Base-by-base conservation (phyloP, 2,329 filamentous ascomycete genomes). In the Thielaviopsis populi region DNA sequence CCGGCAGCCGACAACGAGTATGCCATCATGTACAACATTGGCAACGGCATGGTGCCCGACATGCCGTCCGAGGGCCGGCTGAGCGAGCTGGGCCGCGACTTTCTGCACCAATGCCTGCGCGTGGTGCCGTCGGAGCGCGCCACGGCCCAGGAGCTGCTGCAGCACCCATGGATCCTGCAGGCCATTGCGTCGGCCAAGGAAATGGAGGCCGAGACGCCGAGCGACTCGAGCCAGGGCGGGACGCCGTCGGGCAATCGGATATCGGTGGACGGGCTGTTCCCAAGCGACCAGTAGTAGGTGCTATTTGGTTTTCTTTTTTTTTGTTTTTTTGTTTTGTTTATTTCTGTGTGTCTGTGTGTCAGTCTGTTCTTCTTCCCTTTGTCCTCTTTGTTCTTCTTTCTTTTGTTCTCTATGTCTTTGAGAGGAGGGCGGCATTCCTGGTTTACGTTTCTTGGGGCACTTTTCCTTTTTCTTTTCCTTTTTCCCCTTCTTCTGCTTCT, bases 1-100 rank as follows among this genome's bases (percentile, higher is more conserved):
- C 90, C 91, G 30, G 90, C 87, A 68, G 84, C 97, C 58, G 94
- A 99, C 77, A 99, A 99, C 72, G 94, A 99, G 74, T 99, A 91
- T 91, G 94, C 94, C 50, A 97, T 99, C 76, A 99, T 99, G 94
- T 99, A 96, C 80, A 97, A 97, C 77, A 99, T 99, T 71, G 94
- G 94, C 1, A 92, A 96, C 72, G 94, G 94, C 68, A 95, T 96
- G 70, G 88, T 91, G 59, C 94, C 94, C 5, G 87, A 90, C 72
- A 79, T 96, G 64, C 94, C 94, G 1, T 80, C 83, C 0, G 73
- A 78, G 0, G 92, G 97, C 62, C 92, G 97, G 74, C 82, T 99
- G 68, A 94, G 88, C 70, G 82, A 86, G 0, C 75, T 83, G 64
- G 94, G 94, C 24, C 85, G 96, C 68, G 91, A 97, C 72, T 97